Conservation (phyloP, 2,329 filamentous ascomycete species). For the Davidsoniella australis region DNA sequence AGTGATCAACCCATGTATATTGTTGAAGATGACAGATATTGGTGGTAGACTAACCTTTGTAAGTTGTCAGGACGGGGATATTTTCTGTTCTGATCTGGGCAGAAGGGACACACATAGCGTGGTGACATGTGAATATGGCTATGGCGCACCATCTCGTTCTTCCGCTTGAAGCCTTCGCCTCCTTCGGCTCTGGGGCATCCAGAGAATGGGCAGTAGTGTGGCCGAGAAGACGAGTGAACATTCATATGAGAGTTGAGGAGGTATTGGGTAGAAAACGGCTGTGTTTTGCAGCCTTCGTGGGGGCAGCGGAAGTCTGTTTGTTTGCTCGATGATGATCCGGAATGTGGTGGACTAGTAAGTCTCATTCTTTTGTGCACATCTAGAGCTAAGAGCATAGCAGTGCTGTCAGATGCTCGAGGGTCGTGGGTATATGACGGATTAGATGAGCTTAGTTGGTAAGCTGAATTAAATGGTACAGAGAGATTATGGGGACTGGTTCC, state of each 20-base stretch:
- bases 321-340: constrained; percentile 1
- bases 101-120: constrained; percentile 92
- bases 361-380: constrained; percentile 5
- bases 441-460: constrained; percentile 11
- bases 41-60: constrained; percentile 48
- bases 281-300: constrained; percentile 47
- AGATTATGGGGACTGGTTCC: no score
- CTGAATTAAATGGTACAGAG: not conserved
- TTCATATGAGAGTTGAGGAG: constrained; percentile 66
- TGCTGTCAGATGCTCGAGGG: not conserved
- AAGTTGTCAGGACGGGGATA: constrained; percentile 93
- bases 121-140: constrained; percentile 87
- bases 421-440: constrained; percentile 6
- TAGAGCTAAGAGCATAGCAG: not conserved
- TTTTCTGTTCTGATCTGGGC: constrained; percentile 79
- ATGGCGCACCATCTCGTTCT: constrained; percentile 58
- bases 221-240: constrained; percentile 47
- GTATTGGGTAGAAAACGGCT: constrained; percentile 61
- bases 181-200: constrained; percentile 46
- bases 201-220: constrained; percentile 47
- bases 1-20: not conserved
- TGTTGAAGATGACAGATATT: not conserved
- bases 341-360: constrained; percentile 4
- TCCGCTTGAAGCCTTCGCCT: constrained; percentile 53
- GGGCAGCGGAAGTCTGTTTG: constrained; percentile 7